Evolutionary conservation across 1,139 yeast genomes (phyloP), one percentile per base, ranked within the genome.

Genomic region (Debaryomyces udenii): DNA sequence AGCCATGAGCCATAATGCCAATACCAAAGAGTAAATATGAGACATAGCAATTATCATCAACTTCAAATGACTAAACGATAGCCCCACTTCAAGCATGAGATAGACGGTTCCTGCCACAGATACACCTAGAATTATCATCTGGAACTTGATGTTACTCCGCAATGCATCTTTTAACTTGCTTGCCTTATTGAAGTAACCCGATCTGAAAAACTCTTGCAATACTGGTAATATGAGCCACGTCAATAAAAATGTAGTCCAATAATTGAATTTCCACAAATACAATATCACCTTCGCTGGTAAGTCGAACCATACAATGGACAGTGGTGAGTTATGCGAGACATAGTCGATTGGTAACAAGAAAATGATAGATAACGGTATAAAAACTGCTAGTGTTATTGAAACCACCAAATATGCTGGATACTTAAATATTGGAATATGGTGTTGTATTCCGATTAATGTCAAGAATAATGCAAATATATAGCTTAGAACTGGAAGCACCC

Each of bases 1-100:
- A 1, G 93, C 88, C 86, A 88, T 82, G 41, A 88, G 66, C 94
- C 94, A 87, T 23, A 86, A 70, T 1, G 94, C 91, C 35, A 88
- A 58, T 2, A 84, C 71, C 55, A 88, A 71, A 0, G 95, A 79
- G 58, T 87, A 88, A n/a, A 86, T 81, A 58, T 88, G 94, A 1
- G 94, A 80, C 22, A 86, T 56, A 0, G 94, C 93, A 49, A 88
- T 85, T 11, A 85, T 73, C 66, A 87, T 74, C 37, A 83, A 73
- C 57, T 83, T 85, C 55, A 87, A 65, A 36, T 83, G 79, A 36
- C 62, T 60, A 37, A 86, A 69, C n/a, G 44, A 35, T 15, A 44
- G 34, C 9, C 47, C 47, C 7, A 78, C 76, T 43, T 79, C 81
- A 11, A 84, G 51, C 29, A 83, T 62, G 47, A 85, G 71, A 56